Evolutionary conservation across 2,329 filamentous ascomycete species (phyloP).

Genomic region (Alternaria angustiovoidea): DNA sequence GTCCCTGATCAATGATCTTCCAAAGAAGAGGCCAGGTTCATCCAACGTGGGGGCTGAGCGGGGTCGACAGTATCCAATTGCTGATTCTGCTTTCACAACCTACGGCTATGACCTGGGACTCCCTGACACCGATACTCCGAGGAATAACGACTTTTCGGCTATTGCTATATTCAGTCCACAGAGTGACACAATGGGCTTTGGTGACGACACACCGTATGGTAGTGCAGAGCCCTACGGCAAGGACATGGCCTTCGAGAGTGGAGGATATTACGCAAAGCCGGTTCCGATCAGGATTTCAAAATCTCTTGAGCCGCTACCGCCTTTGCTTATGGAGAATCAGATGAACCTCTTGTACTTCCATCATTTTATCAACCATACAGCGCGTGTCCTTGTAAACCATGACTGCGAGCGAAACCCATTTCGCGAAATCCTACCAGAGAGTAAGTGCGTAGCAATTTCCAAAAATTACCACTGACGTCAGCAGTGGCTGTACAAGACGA

Average conservation of each 20-base stretch:
- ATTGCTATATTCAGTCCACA: slow-evolving; percentile 58
- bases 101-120: slow-evolving; percentile 78
- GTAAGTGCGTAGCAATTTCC: slow-evolving; percentile 52
- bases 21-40: slow-evolving; percentile 23
- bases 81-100: slow-evolving; percentile 51
- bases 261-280: slow-evolving; percentile 74
- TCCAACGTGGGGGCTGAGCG: slow-evolving; percentile 54
- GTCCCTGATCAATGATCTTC: slow-evolving; percentile 61
- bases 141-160: slow-evolving; percentile 74
- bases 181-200: slow-evolving; percentile 36
- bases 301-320: slow-evolving; percentile 64
- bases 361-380: slow-evolving; percentile 81
- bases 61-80: slow-evolving; percentile 42
- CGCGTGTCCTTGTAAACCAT: slow-evolving; percentile 69
- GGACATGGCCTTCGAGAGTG: slow-evolving; percentile 64
- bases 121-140: slow-evolving; percentile 72
- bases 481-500: slow-evolving; percentile 71
- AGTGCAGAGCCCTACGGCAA: slow-evolving; percentile 50
- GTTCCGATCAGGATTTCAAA: slow-evolving; percentile 71
- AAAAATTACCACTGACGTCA: slow-evolving; percentile 29
- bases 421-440: slow-evolving; percentile 67
- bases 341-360: slow-evolving; percentile 83
- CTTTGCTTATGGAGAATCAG: slow-evolving; percentile 70
- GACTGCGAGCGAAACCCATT: slow-evolving; percentile 69
- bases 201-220: slow-evolving; percentile 49